Conservation (phyloP, 2,329 filamentous ascomycete genomes). For the Pseudogymnoascus destructans region DNA sequence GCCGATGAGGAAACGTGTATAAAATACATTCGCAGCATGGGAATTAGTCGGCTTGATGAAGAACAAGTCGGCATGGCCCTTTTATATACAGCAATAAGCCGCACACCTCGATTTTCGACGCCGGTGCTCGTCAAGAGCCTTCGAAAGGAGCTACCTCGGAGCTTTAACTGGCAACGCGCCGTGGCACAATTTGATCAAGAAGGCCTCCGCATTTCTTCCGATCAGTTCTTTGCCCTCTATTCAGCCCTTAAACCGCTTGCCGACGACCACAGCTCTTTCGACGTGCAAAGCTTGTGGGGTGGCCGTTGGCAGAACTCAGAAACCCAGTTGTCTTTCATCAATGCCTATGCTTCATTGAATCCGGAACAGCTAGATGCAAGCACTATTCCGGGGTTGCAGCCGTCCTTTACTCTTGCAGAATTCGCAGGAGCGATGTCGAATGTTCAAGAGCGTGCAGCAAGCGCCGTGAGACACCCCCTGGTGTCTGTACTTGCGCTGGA, state of each 20-base stretch:
- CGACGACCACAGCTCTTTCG: constrained; percentile 46
- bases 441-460: constrained; percentile 45
- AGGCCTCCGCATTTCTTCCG: constrained; percentile 58
- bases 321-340: constrained; percentile 86
- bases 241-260: constrained; percentile 64
- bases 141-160: constrained; percentile 45
- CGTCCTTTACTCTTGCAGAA: constrained; percentile 57
- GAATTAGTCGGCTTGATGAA: constrained; percentile 54
- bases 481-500: constrained; percentile 77
- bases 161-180: constrained; percentile 60
- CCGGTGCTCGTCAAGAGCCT: constrained; percentile 47
- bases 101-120: constrained; percentile 40
- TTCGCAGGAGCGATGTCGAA: constrained; percentile 48
- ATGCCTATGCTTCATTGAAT: constrained; percentile 67
- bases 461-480: constrained; percentile 70
- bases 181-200: constrained; percentile 71
- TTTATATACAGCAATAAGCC: constrained; percentile 49
- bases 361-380: constrained; percentile 69
- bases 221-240: constrained; percentile 73
- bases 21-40: constrained; percentile 39
- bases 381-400: constrained; percentile 68
- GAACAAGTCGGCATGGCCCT: constrained; percentile 73
- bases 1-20: constrained; percentile 56
- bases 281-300: constrained; percentile 84
- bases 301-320: constrained; percentile 75